These are phyloP conservation scores for Lactifluus rugatus DNA, from an alignment of 768 basidiomycete genomes.

Conservation along the genomic window DNA sequence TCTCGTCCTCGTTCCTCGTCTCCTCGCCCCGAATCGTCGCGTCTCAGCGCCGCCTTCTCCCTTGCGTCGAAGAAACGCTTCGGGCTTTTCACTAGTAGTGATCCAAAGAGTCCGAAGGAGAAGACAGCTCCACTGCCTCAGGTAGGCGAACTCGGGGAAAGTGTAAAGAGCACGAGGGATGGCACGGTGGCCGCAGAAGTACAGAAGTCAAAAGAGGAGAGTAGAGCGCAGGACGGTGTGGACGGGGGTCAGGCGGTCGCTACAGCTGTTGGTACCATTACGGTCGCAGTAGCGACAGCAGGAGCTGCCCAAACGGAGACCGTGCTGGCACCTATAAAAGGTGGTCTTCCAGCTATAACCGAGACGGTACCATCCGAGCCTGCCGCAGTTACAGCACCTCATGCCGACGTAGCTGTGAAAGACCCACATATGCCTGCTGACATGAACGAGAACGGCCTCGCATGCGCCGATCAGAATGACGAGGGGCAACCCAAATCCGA, in stretches of 20 bases:
- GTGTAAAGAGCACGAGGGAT: conserved; percentile 26
- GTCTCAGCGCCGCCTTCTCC: conserved; percentile 34
- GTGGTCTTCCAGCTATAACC: conserved; percentile 15
- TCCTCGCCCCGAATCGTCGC: conserved; percentile 25
- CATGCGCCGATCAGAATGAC: not conserved
- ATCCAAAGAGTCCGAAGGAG: conserved; percentile 25
- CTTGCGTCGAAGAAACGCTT: conserved; percentile 49
- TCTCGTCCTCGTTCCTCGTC: conserved; percentile 23
- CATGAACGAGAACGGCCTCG: conserved; percentile 5
- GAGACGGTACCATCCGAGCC: conserved; percentile 11
- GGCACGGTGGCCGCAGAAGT: conserved; percentile 16
- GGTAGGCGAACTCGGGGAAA: conserved; percentile 66
- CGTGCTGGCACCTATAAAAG: conserved; percentile 7
- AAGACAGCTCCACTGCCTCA: conserved; percentile 28
- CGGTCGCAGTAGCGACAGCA: not conserved
- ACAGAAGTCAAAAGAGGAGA: conserved; percentile 11
- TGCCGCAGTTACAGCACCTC: conserved; percentile 13
- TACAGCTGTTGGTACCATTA: conserved; percentile 19
- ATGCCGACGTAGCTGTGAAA: conserved; percentile 18
- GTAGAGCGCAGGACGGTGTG: not conserved
- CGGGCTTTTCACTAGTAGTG: conserved; percentile 42
- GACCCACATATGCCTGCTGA: conserved; percentile 10
- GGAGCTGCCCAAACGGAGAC: not conserved
- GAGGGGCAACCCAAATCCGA: not conserved
- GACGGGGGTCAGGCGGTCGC: conserved; percentile 1